phyloP scores from a whole-genome alignment of 2,329 filamentous ascomycete species.

The Monilinia vaccinii-corymbosi region DNA sequence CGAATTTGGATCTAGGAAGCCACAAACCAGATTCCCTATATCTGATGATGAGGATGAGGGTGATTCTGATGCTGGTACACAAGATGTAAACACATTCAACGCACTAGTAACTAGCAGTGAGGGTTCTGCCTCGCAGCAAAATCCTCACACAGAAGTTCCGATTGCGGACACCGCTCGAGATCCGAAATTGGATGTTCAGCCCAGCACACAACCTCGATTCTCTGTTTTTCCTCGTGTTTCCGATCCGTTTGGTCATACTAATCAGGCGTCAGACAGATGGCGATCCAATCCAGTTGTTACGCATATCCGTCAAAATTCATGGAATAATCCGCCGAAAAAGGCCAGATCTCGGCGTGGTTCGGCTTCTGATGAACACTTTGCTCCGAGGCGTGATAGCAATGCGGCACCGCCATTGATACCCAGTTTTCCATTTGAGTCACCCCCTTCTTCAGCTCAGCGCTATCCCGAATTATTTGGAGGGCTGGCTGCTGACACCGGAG shows the following conservation, averaged over 20 bases:
- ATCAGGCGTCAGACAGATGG: not conserved
- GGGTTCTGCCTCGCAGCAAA: not conserved
- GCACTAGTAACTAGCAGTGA: not conserved
- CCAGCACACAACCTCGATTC: not conserved
- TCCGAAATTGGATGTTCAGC: not conserved
- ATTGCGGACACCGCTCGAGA: not conserved
- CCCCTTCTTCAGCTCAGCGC: conserved; percentile 42
- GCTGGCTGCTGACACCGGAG: conserved; percentile 17
- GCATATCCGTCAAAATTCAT: not conserved
- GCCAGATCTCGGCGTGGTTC: not conserved
- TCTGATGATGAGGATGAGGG: conserved; percentile 20
- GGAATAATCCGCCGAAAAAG: not conserved
- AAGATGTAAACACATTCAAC: not conserved
- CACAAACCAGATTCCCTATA: conserved; percentile 23
- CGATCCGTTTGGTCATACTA: not conserved
- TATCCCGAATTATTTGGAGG: conserved; percentile 40
- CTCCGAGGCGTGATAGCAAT: not conserved
- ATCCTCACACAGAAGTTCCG: not conserved
- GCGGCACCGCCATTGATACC: conserved; percentile 2
- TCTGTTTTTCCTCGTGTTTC: not conserved
- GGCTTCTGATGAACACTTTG: not conserved
- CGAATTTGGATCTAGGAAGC: conserved; percentile 27
- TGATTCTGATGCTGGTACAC: not conserved
- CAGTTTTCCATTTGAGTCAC: conserved; percentile 32
- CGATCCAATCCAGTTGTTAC: not conserved